Base-by-base conservation (phyloP, 305 asterid species). In the Euphrasia arctica region DNA sequence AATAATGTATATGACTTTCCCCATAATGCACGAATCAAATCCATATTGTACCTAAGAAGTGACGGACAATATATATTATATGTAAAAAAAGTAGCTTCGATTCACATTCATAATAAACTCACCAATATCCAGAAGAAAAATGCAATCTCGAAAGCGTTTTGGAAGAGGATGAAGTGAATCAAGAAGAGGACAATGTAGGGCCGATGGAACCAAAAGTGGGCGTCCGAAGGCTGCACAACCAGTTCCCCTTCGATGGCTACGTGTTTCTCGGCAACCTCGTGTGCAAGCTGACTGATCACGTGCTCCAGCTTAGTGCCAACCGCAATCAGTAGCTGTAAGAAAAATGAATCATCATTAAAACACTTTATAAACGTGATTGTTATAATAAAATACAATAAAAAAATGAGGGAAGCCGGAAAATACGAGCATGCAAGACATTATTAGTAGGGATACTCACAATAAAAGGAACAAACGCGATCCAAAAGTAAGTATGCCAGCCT, bases 71-170 rank as follows among this genome's bases (percentile, higher is more conserved):
- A n/a, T n/a, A n/a, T n/a, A n/a, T n/a, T n/a, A n/a, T n/a, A n/a
- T n/a, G n/a, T n/a, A n/a, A n/a, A 5, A 5, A 36, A 14, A 69
- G 45, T 52, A 48, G 54, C 9, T 54, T 42, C 60, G 5, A 15
- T 43, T 32, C 8, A 0, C 9, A 36, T 36, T 54, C 58, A 54
- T 31, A 32, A 11, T 2, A 54, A 49, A 64, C 81, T 77, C 77
- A 89, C 98, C 97, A 82, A 87, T 76, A 92, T 92, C 98, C 98
- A 87, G 82, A 92, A 92, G 92, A 92, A 89, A 69, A 89, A 92
- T 49, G 96, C 98, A 10, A 92, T 89, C 85, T 92, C 98, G 1
- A 92, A 92, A 29, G 98, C 97, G 70, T 92, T 92, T 84, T 92
- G 98, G 77, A 92, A 92, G 76, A 92, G 95, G 65, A 92, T 92